Conservation (phyloP, 306 rosid genomes). For the Acmispon strigosus region DNA sequence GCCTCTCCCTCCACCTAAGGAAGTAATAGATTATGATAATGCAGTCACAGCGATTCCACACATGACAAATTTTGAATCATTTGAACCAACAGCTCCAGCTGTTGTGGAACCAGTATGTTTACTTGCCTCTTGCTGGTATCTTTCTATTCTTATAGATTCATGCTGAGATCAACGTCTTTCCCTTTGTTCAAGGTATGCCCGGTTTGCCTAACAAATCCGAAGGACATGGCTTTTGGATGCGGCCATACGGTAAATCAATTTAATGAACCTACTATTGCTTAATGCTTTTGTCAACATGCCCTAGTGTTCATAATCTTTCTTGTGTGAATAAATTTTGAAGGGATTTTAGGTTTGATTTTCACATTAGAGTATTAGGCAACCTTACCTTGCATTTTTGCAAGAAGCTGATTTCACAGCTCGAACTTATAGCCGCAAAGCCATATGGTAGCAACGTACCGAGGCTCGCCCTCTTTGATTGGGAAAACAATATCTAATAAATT, state of each 20-base stretch:
- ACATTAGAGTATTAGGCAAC: background rate
- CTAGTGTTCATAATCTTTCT: background rate
- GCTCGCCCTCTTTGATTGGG: too few species aligned
- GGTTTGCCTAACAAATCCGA: conserved; percentile 81
- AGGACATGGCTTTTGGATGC: conserved; percentile 97
- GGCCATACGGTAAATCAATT: conserved; percentile 77
- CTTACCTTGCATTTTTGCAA: too few species aligned
- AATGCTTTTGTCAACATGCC: background rate
- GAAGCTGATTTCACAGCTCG: too few species aligned
- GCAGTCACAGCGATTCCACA: conserved; percentile 33
- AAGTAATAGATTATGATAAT: conserved; percentile 64
- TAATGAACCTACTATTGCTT: background rate
- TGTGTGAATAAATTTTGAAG: background rate
- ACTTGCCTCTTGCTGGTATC: background rate
- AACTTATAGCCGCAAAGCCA: too few species aligned
- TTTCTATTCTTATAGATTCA: conserved; percentile 4
- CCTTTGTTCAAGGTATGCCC: conserved; percentile 68
- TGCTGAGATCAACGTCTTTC: conserved; percentile 7
- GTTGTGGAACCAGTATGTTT: conserved; percentile 53
- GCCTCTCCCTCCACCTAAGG: conserved; percentile 78
- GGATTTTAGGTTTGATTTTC: background rate
- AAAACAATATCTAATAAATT: background rate
- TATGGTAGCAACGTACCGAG: too few species aligned
- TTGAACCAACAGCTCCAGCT: conserved; percentile 41
- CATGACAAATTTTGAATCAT: conserved; percentile 19